Percentiles rank a stretch among this genome's conserved stretches.
phyloP scores from a whole-genome alignment of 352 stramenopile genomes.

The Phytophthora melonis region DNA sequence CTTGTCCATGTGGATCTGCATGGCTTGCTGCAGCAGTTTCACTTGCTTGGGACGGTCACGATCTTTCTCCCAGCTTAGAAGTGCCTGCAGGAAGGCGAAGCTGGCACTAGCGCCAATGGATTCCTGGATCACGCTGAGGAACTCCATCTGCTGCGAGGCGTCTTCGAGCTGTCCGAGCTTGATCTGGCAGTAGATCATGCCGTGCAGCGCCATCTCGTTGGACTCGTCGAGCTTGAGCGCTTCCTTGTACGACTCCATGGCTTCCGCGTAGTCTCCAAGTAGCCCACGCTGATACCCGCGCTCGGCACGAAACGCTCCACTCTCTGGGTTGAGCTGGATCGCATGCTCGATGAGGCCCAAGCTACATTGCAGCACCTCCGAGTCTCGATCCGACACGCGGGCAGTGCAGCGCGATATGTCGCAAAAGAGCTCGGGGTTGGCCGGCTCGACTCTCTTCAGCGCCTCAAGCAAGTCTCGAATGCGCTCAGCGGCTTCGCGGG shows the following conservation, averaged over 20 bases:
- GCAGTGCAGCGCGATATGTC: conserved; percentile 71
- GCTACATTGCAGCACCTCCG: conserved; percentile 79
- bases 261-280: conserved; percentile 78
- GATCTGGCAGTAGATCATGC: conserved; percentile 94
- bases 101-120: conserved; percentile 80
- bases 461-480: conserved; percentile 74
- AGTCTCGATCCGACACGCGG: conserved; percentile 69
- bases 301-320: conserved; percentile 74
- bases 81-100: conserved; percentile 88
- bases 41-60: conserved; percentile 74
- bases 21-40: conserved; percentile 75
- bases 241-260: conserved; percentile 89
- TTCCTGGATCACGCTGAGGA: conserved; percentile 92
- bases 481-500: conserved; percentile 60
- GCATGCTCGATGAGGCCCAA: conserved; percentile 75
- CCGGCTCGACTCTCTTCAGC: conserved; percentile 75
- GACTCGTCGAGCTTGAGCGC: conserved; percentile 88
- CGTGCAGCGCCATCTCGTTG: conserved; percentile 90
- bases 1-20: conserved; percentile 87
- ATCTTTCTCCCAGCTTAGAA: conserved; percentile 87
- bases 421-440: conserved; percentile 74
- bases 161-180: conserved; percentile 90
- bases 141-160: conserved; percentile 93
- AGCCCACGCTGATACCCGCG: conserved; percentile 81
- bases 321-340: conserved; percentile 67